Conservation (phyloP, 345 rosid genomes). For the Cardamine resedifolia region DNA sequence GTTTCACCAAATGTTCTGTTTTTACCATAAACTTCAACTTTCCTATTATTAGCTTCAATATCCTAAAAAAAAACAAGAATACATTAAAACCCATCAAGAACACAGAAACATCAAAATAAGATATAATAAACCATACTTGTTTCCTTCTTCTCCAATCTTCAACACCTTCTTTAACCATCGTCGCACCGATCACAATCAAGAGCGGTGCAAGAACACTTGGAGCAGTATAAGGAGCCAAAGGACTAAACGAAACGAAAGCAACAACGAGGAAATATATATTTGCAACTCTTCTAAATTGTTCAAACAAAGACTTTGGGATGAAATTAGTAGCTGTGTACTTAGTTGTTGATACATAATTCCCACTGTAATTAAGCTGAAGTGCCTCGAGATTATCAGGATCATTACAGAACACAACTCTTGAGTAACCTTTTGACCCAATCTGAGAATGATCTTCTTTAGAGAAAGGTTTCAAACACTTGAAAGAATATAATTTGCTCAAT, state of each 20-base stretch:
- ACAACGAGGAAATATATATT: conserved; percentile 86
- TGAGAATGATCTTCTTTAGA: conserved; percentile 51
- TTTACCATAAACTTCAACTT: conserved; percentile 47
- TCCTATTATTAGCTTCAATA: conserved; percentile 81
- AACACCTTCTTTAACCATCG: conserved; percentile 82
- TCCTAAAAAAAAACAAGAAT: conserved; percentile 49
- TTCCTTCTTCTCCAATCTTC: conserved; percentile 78
- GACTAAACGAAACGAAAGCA: conserved; percentile 83
- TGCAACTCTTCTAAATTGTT: conserved; percentile 97
- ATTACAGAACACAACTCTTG: conserved; percentile 85
- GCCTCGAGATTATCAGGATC: conserved; percentile 70
- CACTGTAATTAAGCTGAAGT: conserved; percentile 55
- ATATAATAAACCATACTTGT: conserved; percentile 51
- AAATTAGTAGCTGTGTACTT: conserved; percentile 74
- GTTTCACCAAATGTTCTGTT: conserved; percentile 41
- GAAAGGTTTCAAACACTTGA: conserved; percentile 51
- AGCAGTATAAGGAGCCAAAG: conserved; percentile 79
- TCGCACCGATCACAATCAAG: conserved; percentile 75
- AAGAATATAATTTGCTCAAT: conserved; percentile 63
- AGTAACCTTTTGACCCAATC: conserved; percentile 72
- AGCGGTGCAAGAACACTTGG: conserved; percentile 74
- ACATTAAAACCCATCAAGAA: neutral
- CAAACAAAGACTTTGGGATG: conserved; percentile 93
- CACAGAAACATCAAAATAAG: neutral
- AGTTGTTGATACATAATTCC: conserved; percentile 85